Evolutionary conservation across 805 yeast species (phyloP).

Genomic region (Suhomyces sp.): DNA sequence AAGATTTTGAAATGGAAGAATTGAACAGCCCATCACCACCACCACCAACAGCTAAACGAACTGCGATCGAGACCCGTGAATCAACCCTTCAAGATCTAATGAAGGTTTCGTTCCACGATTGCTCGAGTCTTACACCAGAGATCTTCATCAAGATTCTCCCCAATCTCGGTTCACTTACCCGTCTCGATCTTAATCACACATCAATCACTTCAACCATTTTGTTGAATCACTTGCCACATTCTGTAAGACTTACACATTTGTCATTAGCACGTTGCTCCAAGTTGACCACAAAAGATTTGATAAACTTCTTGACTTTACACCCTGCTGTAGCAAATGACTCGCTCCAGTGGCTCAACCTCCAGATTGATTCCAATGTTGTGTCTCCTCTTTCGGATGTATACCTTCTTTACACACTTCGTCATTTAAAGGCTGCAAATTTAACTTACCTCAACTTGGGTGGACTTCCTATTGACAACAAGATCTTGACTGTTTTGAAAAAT

Average conservation of each 20-base stretch:
- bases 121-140: slow-evolving; percentile 69
- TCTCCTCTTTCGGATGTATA: slow-evolving; percentile 55
- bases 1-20: slow-evolving; percentile 5
- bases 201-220: slow-evolving; percentile 67
- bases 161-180: slow-evolving; percentile 52
- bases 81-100: slow-evolving; percentile 21
- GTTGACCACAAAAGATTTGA: slow-evolving; percentile 68
- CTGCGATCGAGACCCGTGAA: neutral
- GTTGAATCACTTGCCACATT: slow-evolving; percentile 47
- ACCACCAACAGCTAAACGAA: slow-evolving; percentile 1
- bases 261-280: slow-evolving; percentile 57
- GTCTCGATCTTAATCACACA: slow-evolving; percentile 81
- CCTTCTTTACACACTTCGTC: slow-evolving; percentile 43
- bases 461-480: slow-evolving; percentile 49
- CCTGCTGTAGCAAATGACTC: slow-evolving; percentile 54
- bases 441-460: slow-evolving; percentile 64
- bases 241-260: slow-evolving; percentile 68
- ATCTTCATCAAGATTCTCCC: slow-evolving; percentile 59
- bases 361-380: slow-evolving; percentile 62
- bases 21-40: slow-evolving; percentile 1
- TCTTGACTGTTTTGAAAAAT: slow-evolving; percentile 37
- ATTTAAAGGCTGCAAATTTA: slow-evolving; percentile 45
- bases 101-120: slow-evolving; percentile 79
- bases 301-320: slow-evolving; percentile 68
- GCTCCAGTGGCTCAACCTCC: slow-evolving; percentile 65